These are phyloP conservation scores for Chromera velia DNA, from an alignment of 73 alveolate species.

Conservation along the genomic window DNA sequence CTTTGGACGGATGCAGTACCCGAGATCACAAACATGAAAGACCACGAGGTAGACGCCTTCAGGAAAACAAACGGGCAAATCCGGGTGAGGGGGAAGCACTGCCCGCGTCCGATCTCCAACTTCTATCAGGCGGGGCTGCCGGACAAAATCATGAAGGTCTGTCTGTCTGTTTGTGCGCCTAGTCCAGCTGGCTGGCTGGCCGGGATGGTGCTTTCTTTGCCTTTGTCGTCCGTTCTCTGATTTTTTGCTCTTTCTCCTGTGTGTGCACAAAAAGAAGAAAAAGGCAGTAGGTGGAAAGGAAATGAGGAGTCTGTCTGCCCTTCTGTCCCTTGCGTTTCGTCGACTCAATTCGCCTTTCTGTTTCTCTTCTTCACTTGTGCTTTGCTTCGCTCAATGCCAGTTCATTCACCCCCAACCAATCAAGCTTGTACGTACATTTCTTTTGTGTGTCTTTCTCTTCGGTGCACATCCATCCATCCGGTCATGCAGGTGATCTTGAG, in stretches of 20 bases:
- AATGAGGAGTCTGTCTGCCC: too few relatives aligned
- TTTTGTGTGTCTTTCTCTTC: slow-evolving; percentile 14
- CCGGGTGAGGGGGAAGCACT: slow-evolving; percentile 65
- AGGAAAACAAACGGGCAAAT: background rate
- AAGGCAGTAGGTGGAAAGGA: too few relatives aligned
- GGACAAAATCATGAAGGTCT: slow-evolving; percentile 54
- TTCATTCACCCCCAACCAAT: slow-evolving; percentile 6
- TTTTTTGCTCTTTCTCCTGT: too few relatives aligned
- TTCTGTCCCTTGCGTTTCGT: too few relatives aligned
- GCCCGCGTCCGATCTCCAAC: slow-evolving; percentile 67
- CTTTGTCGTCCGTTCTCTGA: too few relatives aligned
- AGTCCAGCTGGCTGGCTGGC: too few relatives aligned
- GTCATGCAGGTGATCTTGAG: slow-evolving; percentile 42
- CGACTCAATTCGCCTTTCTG: too few relatives aligned
- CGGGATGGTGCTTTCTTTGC: too few relatives aligned
- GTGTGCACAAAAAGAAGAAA: too few relatives aligned
- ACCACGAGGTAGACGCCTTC: background rate
- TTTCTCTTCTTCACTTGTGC: slow-evolving; percentile 9
- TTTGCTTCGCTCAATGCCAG: background rate
- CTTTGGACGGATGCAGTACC: too few relatives aligned
- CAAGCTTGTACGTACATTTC: slow-evolving; percentile 11
- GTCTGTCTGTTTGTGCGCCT: background rate
- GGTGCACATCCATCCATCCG: slow-evolving; percentile 6
- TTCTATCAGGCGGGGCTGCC: slow-evolving; percentile 80
- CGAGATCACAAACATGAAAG: background rate